A percentile compares a stretch with the other conserved stretches of the same genome.
Evolutionary conservation across 225 moss, liverwort and hornwort genomes (phyloP).

Genomic region (Rhytidiadelphus loreus): DNA sequence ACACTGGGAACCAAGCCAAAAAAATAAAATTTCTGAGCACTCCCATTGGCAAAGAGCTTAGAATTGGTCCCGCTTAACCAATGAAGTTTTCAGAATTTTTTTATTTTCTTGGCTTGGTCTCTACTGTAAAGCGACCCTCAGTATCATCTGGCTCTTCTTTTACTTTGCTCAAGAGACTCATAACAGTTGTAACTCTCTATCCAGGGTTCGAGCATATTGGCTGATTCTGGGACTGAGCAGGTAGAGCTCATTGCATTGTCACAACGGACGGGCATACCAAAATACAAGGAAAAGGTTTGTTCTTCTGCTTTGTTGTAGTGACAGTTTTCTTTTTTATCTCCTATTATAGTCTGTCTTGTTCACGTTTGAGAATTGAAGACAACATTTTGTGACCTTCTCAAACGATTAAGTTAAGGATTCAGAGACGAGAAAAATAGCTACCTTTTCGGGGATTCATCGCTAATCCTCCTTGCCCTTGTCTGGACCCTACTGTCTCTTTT

Average conservation of each 20-base stretch:
- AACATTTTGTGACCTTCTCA: background rate
- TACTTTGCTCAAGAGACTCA: background rate
- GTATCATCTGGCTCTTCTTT: background rate
- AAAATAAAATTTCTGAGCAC: background rate
- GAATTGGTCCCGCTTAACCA: background rate
- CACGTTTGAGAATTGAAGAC: background rate
- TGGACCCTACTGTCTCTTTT: background rate
- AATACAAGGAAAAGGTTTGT: constrained; percentile 88
- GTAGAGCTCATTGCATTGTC: constrained; percentile 84
- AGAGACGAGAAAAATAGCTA: background rate
- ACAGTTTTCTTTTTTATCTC: background rate
- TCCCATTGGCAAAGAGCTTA: background rate
- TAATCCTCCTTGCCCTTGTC: background rate
- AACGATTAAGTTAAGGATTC: background rate
- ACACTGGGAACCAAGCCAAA: background rate
- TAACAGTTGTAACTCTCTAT: background rate
- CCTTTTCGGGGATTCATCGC: background rate
- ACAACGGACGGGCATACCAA: constrained; percentile 74
- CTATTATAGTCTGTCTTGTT: background rate
- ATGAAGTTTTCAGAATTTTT: background rate
- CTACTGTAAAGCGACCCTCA: background rate
- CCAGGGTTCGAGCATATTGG: constrained; percentile 79
- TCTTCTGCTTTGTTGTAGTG: background rate
- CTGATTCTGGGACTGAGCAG: constrained; percentile 92
- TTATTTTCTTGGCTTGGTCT: background rate